A percentile compares a stretch with the other conserved stretches of the same genome.
phyloP scores from a whole-genome alignment of 2,329 filamentous ascomycete species.

The Pseudocercospora pini-densiflorae region DNA sequence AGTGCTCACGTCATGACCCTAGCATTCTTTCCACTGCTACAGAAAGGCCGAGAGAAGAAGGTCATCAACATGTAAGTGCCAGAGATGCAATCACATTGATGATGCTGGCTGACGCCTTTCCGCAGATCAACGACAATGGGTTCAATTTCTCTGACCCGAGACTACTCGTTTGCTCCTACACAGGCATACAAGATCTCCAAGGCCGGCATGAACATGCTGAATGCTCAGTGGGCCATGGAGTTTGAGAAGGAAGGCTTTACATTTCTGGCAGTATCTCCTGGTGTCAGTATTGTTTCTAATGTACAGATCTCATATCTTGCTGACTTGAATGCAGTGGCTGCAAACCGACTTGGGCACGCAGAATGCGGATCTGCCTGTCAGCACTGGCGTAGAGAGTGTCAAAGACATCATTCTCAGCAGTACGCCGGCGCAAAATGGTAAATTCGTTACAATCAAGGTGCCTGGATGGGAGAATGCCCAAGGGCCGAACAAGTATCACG shows the following conservation, averaged over 20 bases:
- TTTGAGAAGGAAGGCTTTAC: conserved; percentile 49
- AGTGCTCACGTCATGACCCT: conserved; percentile 47
- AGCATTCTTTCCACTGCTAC: conserved; percentile 44
- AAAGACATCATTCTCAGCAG: conserved; percentile 52
- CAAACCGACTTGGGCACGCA: conserved; percentile 50
- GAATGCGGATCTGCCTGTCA: conserved; percentile 48
- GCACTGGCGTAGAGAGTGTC: conserved; percentile 45
- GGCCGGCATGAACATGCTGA: conserved; percentile 55
- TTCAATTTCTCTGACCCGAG: conserved; percentile 42
- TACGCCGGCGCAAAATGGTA: conserved; percentile 50
- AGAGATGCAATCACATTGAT: not conserved
- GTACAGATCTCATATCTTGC: not conserved
- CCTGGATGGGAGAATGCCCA: conserved; percentile 14
- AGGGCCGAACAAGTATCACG: conserved; percentile 14
- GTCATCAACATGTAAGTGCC: conserved; percentile 48
- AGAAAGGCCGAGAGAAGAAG: conserved; percentile 48
- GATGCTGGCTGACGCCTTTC: not conserved
- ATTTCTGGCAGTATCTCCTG: conserved; percentile 50
- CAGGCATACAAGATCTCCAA: conserved; percentile 54
- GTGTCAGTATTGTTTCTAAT: conserved; percentile 41
- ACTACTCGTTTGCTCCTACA: conserved; percentile 29
- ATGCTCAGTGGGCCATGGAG: conserved; percentile 47
- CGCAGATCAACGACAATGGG: conserved; percentile 49
- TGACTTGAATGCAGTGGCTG: conserved; percentile 46
- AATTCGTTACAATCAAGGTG: conserved; percentile 52